A percentile compares a stretch with the other conserved stretches of the same genome.
phyloP scores from a whole-genome alignment of 768 basidiomycete genomes.

The Russula emetica region DNA sequence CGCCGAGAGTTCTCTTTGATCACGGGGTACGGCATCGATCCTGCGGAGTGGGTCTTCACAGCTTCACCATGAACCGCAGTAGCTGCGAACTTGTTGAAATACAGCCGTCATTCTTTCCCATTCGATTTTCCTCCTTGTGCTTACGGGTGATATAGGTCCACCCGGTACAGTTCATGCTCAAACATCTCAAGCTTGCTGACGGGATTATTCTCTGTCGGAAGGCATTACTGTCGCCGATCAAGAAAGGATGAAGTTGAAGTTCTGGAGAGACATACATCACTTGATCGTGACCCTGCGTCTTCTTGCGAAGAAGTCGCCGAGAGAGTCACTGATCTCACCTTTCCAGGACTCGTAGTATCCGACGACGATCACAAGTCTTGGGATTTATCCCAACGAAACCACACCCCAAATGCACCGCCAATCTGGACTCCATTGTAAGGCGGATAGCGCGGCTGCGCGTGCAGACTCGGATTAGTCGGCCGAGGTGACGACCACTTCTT shows the following conservation, averaged over 20 bases:
- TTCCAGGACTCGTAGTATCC: not conserved
- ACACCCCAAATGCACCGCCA: too few relatives aligned
- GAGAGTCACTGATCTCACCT: not conserved
- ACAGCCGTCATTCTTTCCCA: conserved; percentile 32
- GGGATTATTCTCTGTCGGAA: too few relatives aligned
- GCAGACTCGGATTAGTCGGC: too few relatives aligned
- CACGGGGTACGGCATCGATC: conserved; percentile 49
- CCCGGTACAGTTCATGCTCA: conserved; percentile 85
- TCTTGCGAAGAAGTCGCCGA: not conserved
- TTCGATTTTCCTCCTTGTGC: not conserved
- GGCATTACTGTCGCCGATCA: too few relatives aligned
- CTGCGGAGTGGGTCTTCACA: conserved; percentile 38
- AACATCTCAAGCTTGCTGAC: conserved; percentile 71
- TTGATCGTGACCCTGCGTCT: too few relatives aligned
- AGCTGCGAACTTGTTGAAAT: too few relatives aligned
- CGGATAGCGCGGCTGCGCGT: too few relatives aligned
- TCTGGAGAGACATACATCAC: not conserved
- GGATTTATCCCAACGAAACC: too few relatives aligned
- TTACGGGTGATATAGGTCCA: conserved; percentile 53
- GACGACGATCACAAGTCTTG: not conserved
- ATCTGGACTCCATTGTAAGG: too few relatives aligned
- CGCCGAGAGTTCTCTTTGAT: conserved; percentile 43
- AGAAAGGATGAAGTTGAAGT: not conserved
- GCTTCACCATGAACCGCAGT: conserved; percentile 33
- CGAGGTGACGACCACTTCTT: too few relatives aligned